Evolutionary conservation across 805 yeast species (phyloP), one percentile per base, ranked within the genome.

Genomic region (Lachancea nothofagi): DNA sequence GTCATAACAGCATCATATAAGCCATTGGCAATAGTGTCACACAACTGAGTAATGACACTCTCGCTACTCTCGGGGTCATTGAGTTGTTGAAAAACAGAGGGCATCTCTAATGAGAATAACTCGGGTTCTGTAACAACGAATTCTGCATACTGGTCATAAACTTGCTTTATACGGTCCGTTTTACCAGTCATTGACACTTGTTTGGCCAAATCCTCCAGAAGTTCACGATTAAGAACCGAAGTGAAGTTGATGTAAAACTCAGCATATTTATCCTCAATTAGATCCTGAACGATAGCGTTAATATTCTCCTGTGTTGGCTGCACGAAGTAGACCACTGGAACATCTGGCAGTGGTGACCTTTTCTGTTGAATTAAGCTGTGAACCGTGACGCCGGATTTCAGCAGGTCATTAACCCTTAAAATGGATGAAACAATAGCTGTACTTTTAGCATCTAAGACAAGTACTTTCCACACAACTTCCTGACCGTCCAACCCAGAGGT

Each of bases 81-180:
- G 58, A 93, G 73, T 32, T 70, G 64, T 6, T 80, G 72, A 63
- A 85, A 93, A 3, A 83, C 76, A 20, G 73, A 62, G 2, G 75
- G 70, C 42, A 82, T 54, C 41, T 86, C 94, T 40, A 93, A 67
- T 10, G 90, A 80, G 59, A 89, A 93, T 28, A 93, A 67, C 54
- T 86, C 83, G 17, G 96, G 95, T 59, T 93, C 99, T 1, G 96
- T 83, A 17, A 90, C 97, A 7, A 87, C 70, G 57, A 86, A 93
- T 63, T 90, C 89, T 46, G 90, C 69, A 62, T 89, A 93, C 63
- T 93, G 98, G 62, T 93, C 99, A 62, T 70, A 93, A 4, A 93
- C 95, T 61, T 90, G 97, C 47, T 81, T 75, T 41, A 93, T 82
- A 51, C 76, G 77, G 44, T 69, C 70, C 2, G 90, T 73, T 48